Evolutionary conservation across 2,329 filamentous ascomycete genomes (phyloP).

Genomic region (Huntiella moniliformis): DNA sequence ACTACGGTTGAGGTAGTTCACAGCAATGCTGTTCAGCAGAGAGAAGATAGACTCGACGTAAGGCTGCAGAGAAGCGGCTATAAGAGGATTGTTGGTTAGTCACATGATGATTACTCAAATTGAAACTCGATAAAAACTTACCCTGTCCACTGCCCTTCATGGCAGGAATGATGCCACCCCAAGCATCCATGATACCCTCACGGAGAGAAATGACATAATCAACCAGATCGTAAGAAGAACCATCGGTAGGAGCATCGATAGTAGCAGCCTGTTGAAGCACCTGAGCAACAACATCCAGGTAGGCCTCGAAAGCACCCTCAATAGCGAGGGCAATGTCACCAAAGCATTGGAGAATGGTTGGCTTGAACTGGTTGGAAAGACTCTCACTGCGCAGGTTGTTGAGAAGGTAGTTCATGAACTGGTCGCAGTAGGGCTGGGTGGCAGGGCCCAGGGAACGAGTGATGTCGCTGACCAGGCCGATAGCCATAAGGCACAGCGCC

Average conservation of each 20-base stretch:
- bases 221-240: slow-evolving; percentile 81
- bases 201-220: slow-evolving; percentile 90
- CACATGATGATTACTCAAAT: slow-evolving; percentile 17
- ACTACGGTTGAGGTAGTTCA: slow-evolving; percentile 64
- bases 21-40: slow-evolving; percentile 59
- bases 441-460: slow-evolving; percentile 77
- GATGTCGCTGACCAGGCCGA: slow-evolving; percentile 92
- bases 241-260: slow-evolving; percentile 60
- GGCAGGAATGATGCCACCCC: slow-evolving; percentile 89
- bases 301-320: slow-evolving; percentile 76
- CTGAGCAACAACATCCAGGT: slow-evolving; percentile 77
- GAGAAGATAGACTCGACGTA: slow-evolving; percentile 77
- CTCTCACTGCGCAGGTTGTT: slow-evolving; percentile 74
- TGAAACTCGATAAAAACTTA: slow-evolving; percentile 22
- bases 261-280: slow-evolving; percentile 83
- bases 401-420: slow-evolving; percentile 94
- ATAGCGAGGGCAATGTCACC: slow-evolving; percentile 95
- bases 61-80: slow-evolving; percentile 52
- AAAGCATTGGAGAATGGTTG: slow-evolving; percentile 92
- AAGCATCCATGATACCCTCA: slow-evolving; percentile 97
- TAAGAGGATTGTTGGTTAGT: slow-evolving; percentile 2
- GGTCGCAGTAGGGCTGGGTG: slow-evolving; percentile 87
- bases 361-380: slow-evolving; percentile 94
- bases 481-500: slow-evolving; percentile 86
- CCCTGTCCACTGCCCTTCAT: slow-evolving; percentile 71